Conservation (phyloP, 768 basidiomycete species). For the Phlebiopsis gigantea region DNA sequence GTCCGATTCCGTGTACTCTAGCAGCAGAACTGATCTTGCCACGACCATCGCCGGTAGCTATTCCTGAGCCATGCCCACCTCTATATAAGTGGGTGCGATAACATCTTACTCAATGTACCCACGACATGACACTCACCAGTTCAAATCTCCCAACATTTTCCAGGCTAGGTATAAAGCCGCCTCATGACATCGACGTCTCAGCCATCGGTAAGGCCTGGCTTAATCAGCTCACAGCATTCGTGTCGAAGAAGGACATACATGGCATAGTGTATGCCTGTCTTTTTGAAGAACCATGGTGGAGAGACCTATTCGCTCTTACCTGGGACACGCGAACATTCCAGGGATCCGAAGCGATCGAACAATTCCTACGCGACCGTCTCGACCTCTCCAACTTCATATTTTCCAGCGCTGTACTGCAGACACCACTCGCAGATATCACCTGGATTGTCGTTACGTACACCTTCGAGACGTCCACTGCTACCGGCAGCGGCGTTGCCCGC, state of each 20-base stretch:
- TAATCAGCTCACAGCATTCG: not conserved
- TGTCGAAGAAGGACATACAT: not conserved
- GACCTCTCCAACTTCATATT: slow-evolving; percentile 20
- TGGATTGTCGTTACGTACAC: slow-evolving; percentile 31
- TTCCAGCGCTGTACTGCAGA: slow-evolving; percentile 14
- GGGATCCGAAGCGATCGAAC: slow-evolving; percentile 23
- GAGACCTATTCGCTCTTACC: slow-evolving; percentile 14
- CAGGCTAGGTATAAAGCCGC: not conserved
- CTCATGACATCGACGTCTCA: not conserved
- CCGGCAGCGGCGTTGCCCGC: slow-evolving; percentile 38
- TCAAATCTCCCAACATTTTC: not conserved
- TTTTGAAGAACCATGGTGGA: slow-evolving; percentile 11
- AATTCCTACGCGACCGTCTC: slow-evolving; percentile 25
- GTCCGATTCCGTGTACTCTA: too few species aligned
- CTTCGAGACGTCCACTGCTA: slow-evolving; percentile 37
- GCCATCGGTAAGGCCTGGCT: not conserved
- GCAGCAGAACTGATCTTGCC: too few species aligned
- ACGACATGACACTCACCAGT: not conserved
- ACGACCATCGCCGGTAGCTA: too few species aligned
- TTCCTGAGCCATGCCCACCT: too few species aligned
- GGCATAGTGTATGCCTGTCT: not conserved
- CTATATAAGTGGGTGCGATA: too few species aligned
- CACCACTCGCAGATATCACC: slow-evolving; percentile 21
- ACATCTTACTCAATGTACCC: too few species aligned
- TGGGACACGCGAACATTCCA: slow-evolving; percentile 37